Evolutionary conservation across 139 green algal genomes (phyloP), one percentile per base, ranked within the genome.

Genomic region (Volvox reticuliferus): DNA sequence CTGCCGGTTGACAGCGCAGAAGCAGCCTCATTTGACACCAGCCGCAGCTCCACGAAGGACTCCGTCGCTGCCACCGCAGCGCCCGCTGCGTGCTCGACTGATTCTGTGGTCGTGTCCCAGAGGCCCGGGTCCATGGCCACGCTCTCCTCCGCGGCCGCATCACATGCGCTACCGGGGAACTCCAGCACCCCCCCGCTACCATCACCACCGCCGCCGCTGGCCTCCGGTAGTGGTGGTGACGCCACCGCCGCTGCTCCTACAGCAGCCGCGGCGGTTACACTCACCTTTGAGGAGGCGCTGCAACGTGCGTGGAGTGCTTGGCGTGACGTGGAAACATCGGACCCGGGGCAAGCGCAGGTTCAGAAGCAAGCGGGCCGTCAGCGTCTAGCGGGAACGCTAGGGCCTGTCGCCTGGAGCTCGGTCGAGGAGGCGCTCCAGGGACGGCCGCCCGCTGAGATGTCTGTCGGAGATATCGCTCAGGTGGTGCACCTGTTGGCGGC

Each of bases 401-500:
- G 9, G 22, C 73, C 73, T 79, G 44, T 55, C 44, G 44, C 28
- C 73, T 32, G 77, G 33, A 82, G 12, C 21, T 19, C 35, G 14
- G n/a, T 89, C 68, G 85, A 69, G 69, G 85, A 35, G 19, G 68
- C 37, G 26, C 85, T 89, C 68, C 85, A 89, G 85, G 18, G 62
- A n/a, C 85, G 33, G 28, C 69, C 28, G 18, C 69, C 85, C 0
- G 3, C 68, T 1, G 13, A 0, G 30, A 80, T 89, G 84, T 62
- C 68, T 17, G 17, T 81, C 28, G 18, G 68, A 1, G 36, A 89
- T 14, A 28, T 88, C 21, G 82, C 65, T 2, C 35, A 89, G 67
- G 68, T 89, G 67, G 9, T 89, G 67, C 36, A 80, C 18, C 67
- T 89, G 83, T n/a, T 80, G 67, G 35, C 12, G 16, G 24, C 28